Percentiles rank a stretch among this genome's conserved stretches.
These are phyloP conservation scores for Penicillium ochrochloron DNA, from an alignment of 495 filamentous ascomycete genomes.

Conservation along the genomic window DNA sequence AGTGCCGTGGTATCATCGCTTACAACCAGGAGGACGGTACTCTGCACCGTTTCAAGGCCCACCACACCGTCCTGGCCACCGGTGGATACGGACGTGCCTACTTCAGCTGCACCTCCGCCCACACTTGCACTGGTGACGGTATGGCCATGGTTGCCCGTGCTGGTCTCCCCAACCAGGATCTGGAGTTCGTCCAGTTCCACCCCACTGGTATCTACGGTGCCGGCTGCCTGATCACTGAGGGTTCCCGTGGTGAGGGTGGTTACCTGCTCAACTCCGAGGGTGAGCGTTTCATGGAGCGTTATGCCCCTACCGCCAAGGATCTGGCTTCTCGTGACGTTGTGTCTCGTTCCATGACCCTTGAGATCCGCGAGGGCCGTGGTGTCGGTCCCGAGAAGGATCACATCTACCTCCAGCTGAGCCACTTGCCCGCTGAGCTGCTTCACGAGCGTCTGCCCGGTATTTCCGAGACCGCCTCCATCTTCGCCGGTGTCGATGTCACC, in stretches of 20 bases:
- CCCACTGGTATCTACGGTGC: conserved; percentile 99
- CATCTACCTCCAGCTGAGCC: conserved; percentile 94
- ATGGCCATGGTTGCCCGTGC: conserved; percentile 99
- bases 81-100: conserved; percentile 97
- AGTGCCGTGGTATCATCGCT: conserved; percentile 92
- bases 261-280: conserved; percentile 96
- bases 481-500: conserved; percentile 92
- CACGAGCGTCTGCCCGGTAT: conserved; percentile 98
- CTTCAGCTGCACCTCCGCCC: conserved; percentile 96
- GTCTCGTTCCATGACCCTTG: conserved; percentile 94
- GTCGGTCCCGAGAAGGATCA: conserved; percentile 96
- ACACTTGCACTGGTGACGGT: conserved; percentile 97
- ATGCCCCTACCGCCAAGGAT: conserved; percentile 97
- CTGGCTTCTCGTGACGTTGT: conserved; percentile 91
- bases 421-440: conserved; percentile 86
- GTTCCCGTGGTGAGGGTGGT: conserved; percentile 96
- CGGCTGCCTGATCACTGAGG: conserved; percentile 97
- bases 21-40: conserved; percentile 99
- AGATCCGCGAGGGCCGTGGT: conserved; percentile 96
- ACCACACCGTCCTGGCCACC: conserved; percentile 94
- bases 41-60: conserved; percentile 91
- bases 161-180: conserved; percentile 96
- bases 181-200: conserved; percentile 99
- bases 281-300: conserved; percentile 99
- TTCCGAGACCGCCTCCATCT: conserved; percentile 95